phyloP scores from a whole-genome alignment of 345 rosid species.

The Abelmoschus esculentus region DNA sequence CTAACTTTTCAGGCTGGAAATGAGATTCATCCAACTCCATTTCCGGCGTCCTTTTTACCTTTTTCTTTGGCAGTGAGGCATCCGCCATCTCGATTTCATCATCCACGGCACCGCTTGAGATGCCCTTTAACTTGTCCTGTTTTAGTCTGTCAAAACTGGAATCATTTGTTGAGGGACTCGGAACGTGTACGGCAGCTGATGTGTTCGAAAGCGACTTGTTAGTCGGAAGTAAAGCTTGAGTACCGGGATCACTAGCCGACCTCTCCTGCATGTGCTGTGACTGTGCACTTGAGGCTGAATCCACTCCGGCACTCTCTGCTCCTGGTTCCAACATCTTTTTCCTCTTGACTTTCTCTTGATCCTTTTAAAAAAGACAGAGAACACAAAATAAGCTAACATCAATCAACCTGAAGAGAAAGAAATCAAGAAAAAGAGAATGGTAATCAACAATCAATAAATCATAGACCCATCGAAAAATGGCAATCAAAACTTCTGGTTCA shows the following conservation, averaged over 20 bases:
- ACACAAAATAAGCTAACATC: constrained; percentile 6
- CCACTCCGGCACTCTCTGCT: constrained; percentile 36
- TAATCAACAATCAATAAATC: not conserved
- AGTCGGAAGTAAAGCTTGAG: constrained; percentile 32
- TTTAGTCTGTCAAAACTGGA: constrained; percentile 39
- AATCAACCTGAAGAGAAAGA: not conserved
- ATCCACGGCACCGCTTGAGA: constrained; percentile 31
- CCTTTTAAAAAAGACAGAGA: constrained; percentile 27
- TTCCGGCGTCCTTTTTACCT: constrained; percentile 53
- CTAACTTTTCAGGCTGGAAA: constrained; percentile 24
- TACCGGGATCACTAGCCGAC: constrained; percentile 25
- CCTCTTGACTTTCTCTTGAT: constrained; percentile 50
- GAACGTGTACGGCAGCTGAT: constrained; percentile 25
- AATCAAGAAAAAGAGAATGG: not conserved
- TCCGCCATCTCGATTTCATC: constrained; percentile 38
- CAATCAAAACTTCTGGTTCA: not conserved
- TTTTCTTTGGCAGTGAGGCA: constrained; percentile 34
- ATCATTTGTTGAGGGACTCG: constrained; percentile 31
- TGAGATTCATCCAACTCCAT: constrained; percentile 36
- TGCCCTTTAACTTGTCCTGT: constrained; percentile 47
- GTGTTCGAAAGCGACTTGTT: constrained; percentile 31
- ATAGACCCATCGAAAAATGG: not conserved
- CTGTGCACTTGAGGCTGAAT: constrained; percentile 31
- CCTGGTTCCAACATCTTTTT: constrained; percentile 43
- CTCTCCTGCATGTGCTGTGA: constrained; percentile 33